phyloP scores from a whole-genome alignment of 2,329 filamentous ascomycete genomes.

The Exophiala xenobiotica region DNA sequence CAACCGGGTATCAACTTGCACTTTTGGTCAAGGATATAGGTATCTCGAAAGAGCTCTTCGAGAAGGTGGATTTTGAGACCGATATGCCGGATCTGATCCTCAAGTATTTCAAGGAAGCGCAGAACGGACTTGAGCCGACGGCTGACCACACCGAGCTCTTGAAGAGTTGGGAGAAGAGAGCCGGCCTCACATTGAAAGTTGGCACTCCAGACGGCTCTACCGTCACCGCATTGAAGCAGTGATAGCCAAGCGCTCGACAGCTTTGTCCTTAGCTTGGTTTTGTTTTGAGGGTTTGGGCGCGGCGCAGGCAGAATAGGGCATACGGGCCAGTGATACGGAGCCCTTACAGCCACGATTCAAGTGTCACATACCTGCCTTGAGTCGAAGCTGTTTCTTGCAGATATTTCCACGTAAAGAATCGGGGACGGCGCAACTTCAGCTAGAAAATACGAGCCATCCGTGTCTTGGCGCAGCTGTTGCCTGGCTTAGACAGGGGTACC shows the following conservation, averaged over 20 bases:
- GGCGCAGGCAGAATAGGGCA: neutral
- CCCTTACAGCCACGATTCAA: too few relatives aligned
- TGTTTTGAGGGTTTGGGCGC: neutral
- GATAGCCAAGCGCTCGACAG: neutral
- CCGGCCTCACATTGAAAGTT: conserved; percentile 18
- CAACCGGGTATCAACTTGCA: conserved; percentile 24
- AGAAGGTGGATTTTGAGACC: conserved; percentile 17
- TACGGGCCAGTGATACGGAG: neutral
- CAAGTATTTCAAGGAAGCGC: conserved; percentile 29
- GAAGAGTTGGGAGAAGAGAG: conserved; percentile 24
- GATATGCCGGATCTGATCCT: conserved; percentile 26
- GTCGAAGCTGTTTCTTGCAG: too few relatives aligned
- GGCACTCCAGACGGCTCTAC: conserved; percentile 18
- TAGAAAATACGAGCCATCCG: neutral
- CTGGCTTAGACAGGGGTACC: conserved; percentile 1
- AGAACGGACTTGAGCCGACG: conserved; percentile 12
- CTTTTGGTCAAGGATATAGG: conserved; percentile 27
- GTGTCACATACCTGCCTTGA: too few relatives aligned
- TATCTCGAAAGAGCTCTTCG: conserved; percentile 27
- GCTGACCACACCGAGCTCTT: conserved; percentile 24
- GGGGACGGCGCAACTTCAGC: neutral
- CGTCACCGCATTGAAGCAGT: conserved; percentile 22
- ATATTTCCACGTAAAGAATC: too few relatives aligned
- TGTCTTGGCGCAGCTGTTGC: conserved; percentile 22
- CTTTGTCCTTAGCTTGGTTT: neutral